Conservation (phyloP, 2,329 filamentous ascomycete species). For the Colletotrichum sp. region DNA sequence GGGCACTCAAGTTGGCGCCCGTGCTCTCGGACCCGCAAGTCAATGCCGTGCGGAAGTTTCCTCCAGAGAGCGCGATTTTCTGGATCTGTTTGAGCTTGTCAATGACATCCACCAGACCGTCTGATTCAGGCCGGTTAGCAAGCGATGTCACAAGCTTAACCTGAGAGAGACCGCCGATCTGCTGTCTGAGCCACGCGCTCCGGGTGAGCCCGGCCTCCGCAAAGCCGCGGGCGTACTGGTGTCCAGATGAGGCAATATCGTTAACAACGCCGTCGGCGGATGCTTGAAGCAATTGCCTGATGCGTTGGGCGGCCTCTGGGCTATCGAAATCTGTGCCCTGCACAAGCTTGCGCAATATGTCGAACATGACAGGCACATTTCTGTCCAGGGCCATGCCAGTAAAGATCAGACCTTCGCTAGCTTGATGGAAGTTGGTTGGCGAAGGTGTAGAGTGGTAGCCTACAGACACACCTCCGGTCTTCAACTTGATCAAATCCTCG, state of each 20-base stretch:
- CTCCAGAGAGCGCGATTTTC: conserved; percentile 72
- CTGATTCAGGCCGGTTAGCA: conserved; percentile 72
- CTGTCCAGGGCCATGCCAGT: conserved; percentile 87
- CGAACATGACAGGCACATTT: conserved; percentile 90
- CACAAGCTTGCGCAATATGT: conserved; percentile 80
- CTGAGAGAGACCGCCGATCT: conserved; percentile 89
- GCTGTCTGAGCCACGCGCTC: conserved; percentile 76
- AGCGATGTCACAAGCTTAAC: conserved; percentile 83
- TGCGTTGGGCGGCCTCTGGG: conserved; percentile 78
- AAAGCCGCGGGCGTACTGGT: conserved; percentile 83
- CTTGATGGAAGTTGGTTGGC: conserved; percentile 72
- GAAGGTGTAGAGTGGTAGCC: conserved; percentile 84
- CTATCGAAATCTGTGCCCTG: conserved; percentile 90
- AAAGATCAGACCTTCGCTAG: conserved; percentile 82
- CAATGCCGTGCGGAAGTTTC: conserved; percentile 77
- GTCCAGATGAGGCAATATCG: conserved; percentile 87
- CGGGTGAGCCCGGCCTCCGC: conserved; percentile 81
- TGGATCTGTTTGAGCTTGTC: conserved; percentile 87
- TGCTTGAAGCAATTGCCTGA: conserved; percentile 85
- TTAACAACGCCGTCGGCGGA: conserved; percentile 91
- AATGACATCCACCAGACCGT: conserved; percentile 77
- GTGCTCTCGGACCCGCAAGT: conserved; percentile 84
- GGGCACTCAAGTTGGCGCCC: conserved; percentile 69
- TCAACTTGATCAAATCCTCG: conserved; percentile 94
- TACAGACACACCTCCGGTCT: conserved; percentile 88